Percentiles rank a stretch among this genome's conserved stretches.
These are phyloP conservation scores for Paracamarosporium sp. DNA, from an alignment of 2,329 filamentous ascomycete species.

Conservation along the genomic window DNA sequence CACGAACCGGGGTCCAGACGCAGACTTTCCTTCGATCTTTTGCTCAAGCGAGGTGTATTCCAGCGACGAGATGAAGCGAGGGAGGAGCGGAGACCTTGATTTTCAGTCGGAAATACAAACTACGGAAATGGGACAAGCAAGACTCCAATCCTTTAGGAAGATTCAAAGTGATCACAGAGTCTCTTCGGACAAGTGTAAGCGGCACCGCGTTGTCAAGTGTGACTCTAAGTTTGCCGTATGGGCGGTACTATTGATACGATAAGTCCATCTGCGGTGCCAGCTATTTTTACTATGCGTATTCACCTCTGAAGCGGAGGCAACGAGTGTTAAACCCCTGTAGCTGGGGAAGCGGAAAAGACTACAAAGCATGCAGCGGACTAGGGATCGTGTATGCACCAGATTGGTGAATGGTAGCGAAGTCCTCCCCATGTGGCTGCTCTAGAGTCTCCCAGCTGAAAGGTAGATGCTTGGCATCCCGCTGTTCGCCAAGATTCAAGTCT, in stretches of 20 bases:
- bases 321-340: neutral
- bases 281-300: slow-evolving; percentile 10
- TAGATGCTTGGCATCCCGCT: slow-evolving; percentile 8
- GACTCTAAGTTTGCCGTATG: neutral
- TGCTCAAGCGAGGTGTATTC: neutral
- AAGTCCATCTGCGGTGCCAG: neutral
- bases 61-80: neutral
- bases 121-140: neutral
- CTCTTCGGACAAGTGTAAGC: neutral
- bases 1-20: neutral
- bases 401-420: slow-evolving; percentile 14
- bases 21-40: neutral
- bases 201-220: neutral
- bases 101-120: neutral
- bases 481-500: neutral
- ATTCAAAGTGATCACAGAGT: neutral
- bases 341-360: slow-evolving; percentile 5
- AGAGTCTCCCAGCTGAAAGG: slow-evolving; percentile 25
- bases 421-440: slow-evolving; percentile 18
- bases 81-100: neutral
- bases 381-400: neutral
- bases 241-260: neutral
- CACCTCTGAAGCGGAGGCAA: neutral
- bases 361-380: neutral
- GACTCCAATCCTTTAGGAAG: neutral